These are phyloP conservation scores for Aspergillus sparsus DNA, from an alignment of 495 filamentous ascomycete genomes.

Conservation along the genomic window DNA sequence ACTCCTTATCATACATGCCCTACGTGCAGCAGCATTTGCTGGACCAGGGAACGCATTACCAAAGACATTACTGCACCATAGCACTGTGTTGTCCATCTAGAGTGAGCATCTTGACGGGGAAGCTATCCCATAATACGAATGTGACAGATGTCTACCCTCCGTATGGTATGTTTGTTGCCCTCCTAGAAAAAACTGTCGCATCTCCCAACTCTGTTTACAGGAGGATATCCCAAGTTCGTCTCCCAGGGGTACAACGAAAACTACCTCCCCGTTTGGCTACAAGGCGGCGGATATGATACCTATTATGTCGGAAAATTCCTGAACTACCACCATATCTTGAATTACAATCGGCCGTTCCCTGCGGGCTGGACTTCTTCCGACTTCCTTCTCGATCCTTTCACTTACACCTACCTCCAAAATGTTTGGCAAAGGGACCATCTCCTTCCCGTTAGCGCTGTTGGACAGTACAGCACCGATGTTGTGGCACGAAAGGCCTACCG, in stretches of 20 bases:
- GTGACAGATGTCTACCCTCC: conserved; percentile 62
- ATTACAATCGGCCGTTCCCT: conserved; percentile 52
- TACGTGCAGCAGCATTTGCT: conserved; percentile 47
- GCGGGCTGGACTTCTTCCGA: conserved; percentile 44
- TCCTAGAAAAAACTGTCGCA: not conserved
- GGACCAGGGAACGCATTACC: conserved; percentile 48
- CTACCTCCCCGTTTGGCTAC: conserved; percentile 63
- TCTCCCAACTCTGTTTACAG: conserved; percentile 26
- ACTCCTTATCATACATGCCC: conserved; percentile 54
- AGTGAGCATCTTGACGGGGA: conserved; percentile 58
- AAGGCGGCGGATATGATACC: conserved; percentile 60
- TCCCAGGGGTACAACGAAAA: conserved; percentile 56
- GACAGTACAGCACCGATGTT: conserved; percentile 56
- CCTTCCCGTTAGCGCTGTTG: conserved; percentile 47
- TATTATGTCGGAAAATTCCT: conserved; percentile 67
- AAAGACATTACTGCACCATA: conserved; percentile 53
- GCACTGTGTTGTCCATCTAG: conserved; percentile 59
- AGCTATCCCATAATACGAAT: conserved; percentile 65
- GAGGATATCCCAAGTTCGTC: conserved; percentile 64
- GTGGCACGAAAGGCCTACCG: conserved; percentile 55
- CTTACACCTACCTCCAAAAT: conserved; percentile 62
- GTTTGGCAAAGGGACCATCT: conserved; percentile 58
- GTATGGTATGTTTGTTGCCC: conserved; percentile 38
- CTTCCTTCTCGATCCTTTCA: conserved; percentile 55
- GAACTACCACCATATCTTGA: conserved; percentile 54